These are phyloP conservation scores for Danielia oregonensis DNA, from an alignment of 805 yeast species.

Conservation along the genomic window DNA sequence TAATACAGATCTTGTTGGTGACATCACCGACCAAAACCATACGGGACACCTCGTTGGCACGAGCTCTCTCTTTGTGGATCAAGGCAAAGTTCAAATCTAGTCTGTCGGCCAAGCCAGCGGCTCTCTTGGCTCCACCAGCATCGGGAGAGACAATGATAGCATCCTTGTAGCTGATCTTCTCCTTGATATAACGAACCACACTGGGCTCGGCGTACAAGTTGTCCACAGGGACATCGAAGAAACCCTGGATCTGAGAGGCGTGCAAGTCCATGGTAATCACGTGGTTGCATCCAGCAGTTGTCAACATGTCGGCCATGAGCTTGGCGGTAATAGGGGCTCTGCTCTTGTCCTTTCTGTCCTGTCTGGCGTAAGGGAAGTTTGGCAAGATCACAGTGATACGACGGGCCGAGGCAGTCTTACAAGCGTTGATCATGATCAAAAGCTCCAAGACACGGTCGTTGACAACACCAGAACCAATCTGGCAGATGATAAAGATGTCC, in stretches of 20 bases:
- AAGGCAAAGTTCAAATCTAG: conserved; percentile 77
- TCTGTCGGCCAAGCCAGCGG: conserved; percentile 79
- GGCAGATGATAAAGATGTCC: conserved; percentile 75
- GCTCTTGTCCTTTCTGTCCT: conserved; percentile 79
- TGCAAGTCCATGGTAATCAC: conserved; percentile 85
- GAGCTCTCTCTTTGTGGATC: conserved; percentile 79
- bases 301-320: conserved; percentile 75
- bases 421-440: conserved; percentile 75
- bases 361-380: conserved; percentile 85
- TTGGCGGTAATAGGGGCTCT: conserved; percentile 86
- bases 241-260: conserved; percentile 88
- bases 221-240: conserved; percentile 79
- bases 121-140: conserved; percentile 89
- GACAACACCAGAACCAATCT: conserved; percentile 71
- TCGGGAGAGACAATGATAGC: conserved; percentile 83
- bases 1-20: conserved; percentile 65
- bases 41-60: conserved; percentile 78
- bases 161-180: conserved; percentile 51
- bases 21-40: conserved; percentile 90
- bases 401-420: conserved; percentile 79
- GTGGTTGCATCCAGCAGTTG: conserved; percentile 83
- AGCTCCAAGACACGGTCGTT: conserved; percentile 74
- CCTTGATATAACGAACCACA: conserved; percentile 70
- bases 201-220: conserved; percentile 82
- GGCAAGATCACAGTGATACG: conserved; percentile 81